Evolutionary conservation across 2,329 filamentous ascomycete genomes (phyloP).

Genomic region (Stemphylium lycopersici): DNA sequence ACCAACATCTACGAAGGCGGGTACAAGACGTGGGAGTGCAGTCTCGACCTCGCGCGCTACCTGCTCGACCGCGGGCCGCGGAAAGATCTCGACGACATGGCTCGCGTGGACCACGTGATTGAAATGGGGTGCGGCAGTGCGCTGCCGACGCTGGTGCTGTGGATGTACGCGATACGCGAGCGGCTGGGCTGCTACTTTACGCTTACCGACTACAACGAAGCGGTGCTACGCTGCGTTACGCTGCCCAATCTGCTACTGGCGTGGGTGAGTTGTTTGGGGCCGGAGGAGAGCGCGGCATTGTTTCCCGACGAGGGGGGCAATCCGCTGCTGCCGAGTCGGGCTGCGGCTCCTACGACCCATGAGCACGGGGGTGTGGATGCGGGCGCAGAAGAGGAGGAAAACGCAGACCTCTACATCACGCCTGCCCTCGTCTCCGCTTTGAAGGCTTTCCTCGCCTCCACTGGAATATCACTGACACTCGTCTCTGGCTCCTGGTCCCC

Average conservation of each 20-base stretch:
- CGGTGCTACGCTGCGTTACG: conserved; percentile 78
- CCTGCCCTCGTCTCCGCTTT: conserved; percentile 66
- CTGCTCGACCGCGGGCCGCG: conserved; percentile 56
- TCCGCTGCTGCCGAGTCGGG: conserved; percentile 13
- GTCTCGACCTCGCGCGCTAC: conserved; percentile 76
- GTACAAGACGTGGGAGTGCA: conserved; percentile 91
- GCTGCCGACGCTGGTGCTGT: conserved; percentile 72
- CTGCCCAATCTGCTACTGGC: conserved; percentile 77
- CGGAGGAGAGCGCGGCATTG: conserved; percentile 18
- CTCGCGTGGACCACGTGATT: conserved; percentile 56
- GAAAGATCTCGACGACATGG: conserved; percentile 57
- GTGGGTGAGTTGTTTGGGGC: conserved; percentile 55
- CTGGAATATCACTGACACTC: conserved; percentile 66
- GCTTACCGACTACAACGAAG: conserved; percentile 79
- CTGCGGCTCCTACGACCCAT: no score
- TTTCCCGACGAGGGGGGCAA: conserved; percentile 27
- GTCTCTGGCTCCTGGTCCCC: conserved; percentile 77
- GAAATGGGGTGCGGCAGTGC: conserved; percentile 80
- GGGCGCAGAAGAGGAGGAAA: background rate
- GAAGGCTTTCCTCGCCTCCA: conserved; percentile 56
- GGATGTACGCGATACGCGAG: conserved; percentile 64
- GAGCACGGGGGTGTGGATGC: background rate
- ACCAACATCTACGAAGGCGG: conserved; percentile 85
- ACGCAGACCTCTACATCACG: conserved; percentile 68
- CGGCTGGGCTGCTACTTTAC: conserved; percentile 64